Conservation (phyloP, 129 eudicot genomes). For the Cynara cardunculus region DNA sequence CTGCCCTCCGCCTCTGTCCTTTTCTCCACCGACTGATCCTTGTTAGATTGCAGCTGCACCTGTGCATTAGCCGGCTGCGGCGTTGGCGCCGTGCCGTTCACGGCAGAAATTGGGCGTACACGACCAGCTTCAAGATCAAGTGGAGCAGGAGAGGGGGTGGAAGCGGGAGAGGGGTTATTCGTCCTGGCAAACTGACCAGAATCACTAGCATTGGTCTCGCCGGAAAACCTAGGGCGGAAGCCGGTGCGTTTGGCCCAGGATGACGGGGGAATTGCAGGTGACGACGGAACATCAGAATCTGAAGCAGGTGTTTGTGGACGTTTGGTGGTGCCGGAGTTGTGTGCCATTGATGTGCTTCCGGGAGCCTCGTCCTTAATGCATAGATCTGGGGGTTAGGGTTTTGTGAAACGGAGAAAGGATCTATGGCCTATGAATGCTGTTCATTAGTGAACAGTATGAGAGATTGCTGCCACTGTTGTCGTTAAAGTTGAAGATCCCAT, state of each 20-base stretch:
- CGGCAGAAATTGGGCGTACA: conserved; percentile 17
- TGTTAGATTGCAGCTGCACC: not conserved
- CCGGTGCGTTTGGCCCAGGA: conserved; percentile 85
- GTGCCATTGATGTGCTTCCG: conserved; percentile 31
- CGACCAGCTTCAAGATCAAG: conserved; percentile 61
- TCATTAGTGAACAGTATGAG: conserved; percentile 1
- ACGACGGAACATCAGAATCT: conserved; percentile 52
- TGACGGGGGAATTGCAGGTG: conserved; percentile 63
- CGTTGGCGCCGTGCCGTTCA: conserved; percentile 31
- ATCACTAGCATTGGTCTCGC: conserved; percentile 61
- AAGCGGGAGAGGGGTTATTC: conserved; percentile 31
- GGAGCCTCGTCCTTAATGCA: not conserved
- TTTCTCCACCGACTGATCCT: conserved; percentile 40
- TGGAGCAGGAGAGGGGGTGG: conserved; percentile 13
- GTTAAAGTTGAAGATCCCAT: conserved; percentile 3
- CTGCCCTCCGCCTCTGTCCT: conserved; percentile 55
- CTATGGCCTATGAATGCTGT: not conserved
- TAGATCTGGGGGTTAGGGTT: conserved; percentile 7
- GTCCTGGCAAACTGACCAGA: conserved; percentile 39
- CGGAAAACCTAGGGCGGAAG: conserved; percentile 76
- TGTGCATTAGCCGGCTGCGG: conserved; percentile 10
- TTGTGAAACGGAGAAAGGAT: conserved; percentile 4
- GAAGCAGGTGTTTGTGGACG: conserved; percentile 53
- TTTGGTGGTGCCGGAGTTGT: conserved; percentile 52
- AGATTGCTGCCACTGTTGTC: not conserved